Percentiles rank a stretch among this genome's conserved stretches.
Conservation (phyloP, 148 eudicot species). For the Polygonum aviculare region DNA sequence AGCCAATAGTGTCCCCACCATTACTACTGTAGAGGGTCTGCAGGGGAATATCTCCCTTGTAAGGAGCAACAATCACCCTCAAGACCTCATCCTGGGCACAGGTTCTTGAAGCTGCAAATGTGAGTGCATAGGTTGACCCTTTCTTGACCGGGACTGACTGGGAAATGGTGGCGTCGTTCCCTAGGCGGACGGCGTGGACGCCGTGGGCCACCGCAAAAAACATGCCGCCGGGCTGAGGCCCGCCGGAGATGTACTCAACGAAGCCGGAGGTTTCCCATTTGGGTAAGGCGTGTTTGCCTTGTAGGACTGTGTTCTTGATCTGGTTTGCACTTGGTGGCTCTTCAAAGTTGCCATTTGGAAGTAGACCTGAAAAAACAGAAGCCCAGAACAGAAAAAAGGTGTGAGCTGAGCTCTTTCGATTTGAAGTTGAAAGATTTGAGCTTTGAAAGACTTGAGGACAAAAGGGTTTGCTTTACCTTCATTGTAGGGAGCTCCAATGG, state of each 20-base stretch:
- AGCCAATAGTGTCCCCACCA: conserved; percentile 76
- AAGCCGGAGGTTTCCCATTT: conserved; percentile 71
- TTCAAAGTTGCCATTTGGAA: conserved; percentile 89
- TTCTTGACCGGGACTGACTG: conserved; percentile 48
- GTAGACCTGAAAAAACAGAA: conserved; percentile 35
- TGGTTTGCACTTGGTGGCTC: conserved; percentile 41
- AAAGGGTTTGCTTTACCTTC: background rate
- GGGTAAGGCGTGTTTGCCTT: conserved; percentile 57
- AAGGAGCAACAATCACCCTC: conserved; percentile 55
- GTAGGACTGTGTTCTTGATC: conserved; percentile 50
- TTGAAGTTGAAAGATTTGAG: background rate
- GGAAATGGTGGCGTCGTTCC: conserved; percentile 67
- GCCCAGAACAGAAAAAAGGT: background rate
- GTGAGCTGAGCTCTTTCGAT: background rate
- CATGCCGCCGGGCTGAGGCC: conserved; percentile 89
- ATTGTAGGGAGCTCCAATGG: conserved; percentile 24
- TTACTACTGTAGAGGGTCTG: conserved; percentile 73
- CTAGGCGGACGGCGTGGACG: conserved; percentile 64
- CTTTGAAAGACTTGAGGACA: background rate
- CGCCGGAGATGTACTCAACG: conserved; percentile 81
- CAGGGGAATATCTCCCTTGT: conserved; percentile 62
- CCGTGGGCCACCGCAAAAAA: conserved; percentile 64
- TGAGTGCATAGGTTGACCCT: conserved; percentile 55
- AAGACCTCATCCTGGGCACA: conserved; percentile 92
- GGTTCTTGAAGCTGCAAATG: conserved; percentile 79